phyloP scores from a whole-genome alignment of 331 rosid genomes.

The Rosa hybrid region DNA sequence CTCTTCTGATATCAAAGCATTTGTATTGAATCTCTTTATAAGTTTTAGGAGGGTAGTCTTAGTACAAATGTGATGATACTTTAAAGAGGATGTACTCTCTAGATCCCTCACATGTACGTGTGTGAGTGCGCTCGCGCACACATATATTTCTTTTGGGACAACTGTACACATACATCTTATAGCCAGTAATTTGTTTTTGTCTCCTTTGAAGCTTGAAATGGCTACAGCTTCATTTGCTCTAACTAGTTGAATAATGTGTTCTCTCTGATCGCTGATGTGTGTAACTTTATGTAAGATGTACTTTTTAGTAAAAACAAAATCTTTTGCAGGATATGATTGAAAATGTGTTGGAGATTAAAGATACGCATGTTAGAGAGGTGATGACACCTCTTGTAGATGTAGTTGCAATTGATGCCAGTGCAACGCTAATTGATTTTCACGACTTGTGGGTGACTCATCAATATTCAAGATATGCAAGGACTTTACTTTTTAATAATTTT shows the following conservation, averaged over 20 bases:
- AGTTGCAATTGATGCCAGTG: slow-evolving; percentile 89
- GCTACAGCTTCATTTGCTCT: background rate
- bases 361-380: slow-evolving; percentile 96
- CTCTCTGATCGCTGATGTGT: background rate
- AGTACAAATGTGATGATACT: background rate
- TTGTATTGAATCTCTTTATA: background rate
- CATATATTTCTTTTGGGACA: background rate
- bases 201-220: background rate
- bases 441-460: slow-evolving; percentile 96
- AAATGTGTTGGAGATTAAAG: slow-evolving; percentile 96
- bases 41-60: background rate
- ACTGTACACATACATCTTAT: background rate
- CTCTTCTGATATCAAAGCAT: background rate
- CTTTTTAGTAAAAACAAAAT: background rate
- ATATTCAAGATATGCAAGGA: slow-evolving; percentile 76
- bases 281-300: background rate
- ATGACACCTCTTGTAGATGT: slow-evolving; percentile 99
- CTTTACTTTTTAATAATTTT: background rate
- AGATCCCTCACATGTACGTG: background rate
- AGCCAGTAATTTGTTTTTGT: background rate
- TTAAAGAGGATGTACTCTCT: background rate
- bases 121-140: background rate
- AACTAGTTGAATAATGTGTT: background rate
- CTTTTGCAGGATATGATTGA: slow-evolving; percentile 91
- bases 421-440: slow-evolving; percentile 85